These are phyloP conservation scores for Globisporangium parvum DNA, from an alignment of 352 stramenopile species.

Conservation along the genomic window DNA sequence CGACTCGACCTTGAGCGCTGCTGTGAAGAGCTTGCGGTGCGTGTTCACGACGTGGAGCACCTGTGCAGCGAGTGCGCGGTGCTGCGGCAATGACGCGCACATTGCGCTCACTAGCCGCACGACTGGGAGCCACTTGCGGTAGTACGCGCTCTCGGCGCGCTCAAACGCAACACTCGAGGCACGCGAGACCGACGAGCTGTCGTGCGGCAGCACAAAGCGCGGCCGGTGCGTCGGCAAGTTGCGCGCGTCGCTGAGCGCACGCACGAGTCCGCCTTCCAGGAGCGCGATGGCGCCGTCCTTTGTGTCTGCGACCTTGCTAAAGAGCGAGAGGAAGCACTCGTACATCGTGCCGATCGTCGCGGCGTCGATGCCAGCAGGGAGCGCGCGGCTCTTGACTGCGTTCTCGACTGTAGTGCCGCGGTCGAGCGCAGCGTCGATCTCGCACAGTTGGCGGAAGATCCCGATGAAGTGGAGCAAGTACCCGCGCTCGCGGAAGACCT, in stretches of 20 bases:
- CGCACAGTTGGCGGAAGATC: conserved; percentile 65
- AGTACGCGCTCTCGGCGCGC: conserved; percentile 56
- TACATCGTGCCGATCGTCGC: conserved; percentile 77
- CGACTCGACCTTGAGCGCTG: conserved; percentile 53
- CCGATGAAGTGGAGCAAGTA: conserved; percentile 80
- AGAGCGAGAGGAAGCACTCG: conserved; percentile 80
- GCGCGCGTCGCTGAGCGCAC: conserved; percentile 45
- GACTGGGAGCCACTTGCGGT: conserved; percentile 73
- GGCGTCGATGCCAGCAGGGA: conserved; percentile 43
- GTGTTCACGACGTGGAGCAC: conserved; percentile 52
- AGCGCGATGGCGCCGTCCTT: conserved; percentile 61
- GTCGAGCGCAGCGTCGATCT: conserved; percentile 63
- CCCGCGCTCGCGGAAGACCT: conserved; percentile 61
- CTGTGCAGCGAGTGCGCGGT: conserved; percentile 52
- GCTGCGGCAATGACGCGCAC: conserved; percentile 60
- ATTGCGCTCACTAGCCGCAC: conserved; percentile 55
- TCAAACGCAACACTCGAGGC: conserved; percentile 45
- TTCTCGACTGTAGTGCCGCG: conserved; percentile 26
- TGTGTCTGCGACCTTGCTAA: conserved; percentile 49
- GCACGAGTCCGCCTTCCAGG: conserved; percentile 65
- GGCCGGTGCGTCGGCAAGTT: conserved; percentile 69
- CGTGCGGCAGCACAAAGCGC: conserved; percentile 43
- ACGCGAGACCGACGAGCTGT: conserved; percentile 21
- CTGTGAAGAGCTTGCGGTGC: conserved; percentile 68
- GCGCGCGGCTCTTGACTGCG: conserved; percentile 34